Percentiles rank a stretch among this genome's conserved stretches.
These are phyloP conservation scores for Nemania sp. DNA, from an alignment of 2,329 filamentous ascomycete species.

Conservation along the genomic window DNA sequence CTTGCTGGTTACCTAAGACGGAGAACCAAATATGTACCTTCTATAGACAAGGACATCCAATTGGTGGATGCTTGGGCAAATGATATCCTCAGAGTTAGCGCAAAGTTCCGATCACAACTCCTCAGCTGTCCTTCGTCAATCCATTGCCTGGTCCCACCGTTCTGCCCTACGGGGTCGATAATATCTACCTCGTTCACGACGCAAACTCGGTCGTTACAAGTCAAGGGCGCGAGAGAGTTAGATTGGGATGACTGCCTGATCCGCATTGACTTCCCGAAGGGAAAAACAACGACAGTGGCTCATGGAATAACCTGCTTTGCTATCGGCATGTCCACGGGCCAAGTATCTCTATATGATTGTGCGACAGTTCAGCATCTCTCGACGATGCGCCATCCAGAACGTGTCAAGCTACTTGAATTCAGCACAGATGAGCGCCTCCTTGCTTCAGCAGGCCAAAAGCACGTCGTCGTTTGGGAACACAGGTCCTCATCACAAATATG, in stretches of 20 bases:
- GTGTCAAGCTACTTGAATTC: slow-evolving; percentile 35
- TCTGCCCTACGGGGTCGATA: slow-evolving; percentile 42
- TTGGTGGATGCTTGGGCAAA: slow-evolving; percentile 39
- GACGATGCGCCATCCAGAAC: slow-evolving; percentile 34
- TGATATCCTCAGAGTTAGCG: slow-evolving; percentile 41
- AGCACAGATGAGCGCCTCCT: slow-evolving; percentile 30
- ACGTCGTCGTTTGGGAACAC: slow-evolving; percentile 19
- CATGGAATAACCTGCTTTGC: slow-evolving; percentile 38
- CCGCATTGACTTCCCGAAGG: slow-evolving; percentile 37
- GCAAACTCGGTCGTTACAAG: slow-evolving; percentile 20
- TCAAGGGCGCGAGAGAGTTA: slow-evolving; percentile 12
- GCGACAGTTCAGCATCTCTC: slow-evolving; percentile 30
- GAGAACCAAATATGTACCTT: slow-evolving; percentile 33
- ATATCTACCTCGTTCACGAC: slow-evolving; percentile 34
- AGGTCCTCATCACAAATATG: slow-evolving; percentile 16
- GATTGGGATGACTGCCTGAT: slow-evolving; percentile 44
- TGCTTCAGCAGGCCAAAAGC: slow-evolving; percentile 21
- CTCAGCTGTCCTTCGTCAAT: slow-evolving; percentile 42
- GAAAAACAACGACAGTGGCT: slow-evolving; percentile 32
- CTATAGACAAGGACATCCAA: slow-evolving; percentile 30
- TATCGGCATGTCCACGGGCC: slow-evolving; percentile 39
- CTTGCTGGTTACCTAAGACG: slow-evolving; percentile 38
- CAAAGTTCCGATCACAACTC: slow-evolving; percentile 41
- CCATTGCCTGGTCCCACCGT: slow-evolving; percentile 39
- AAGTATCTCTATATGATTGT: slow-evolving; percentile 39